Conservation (phyloP, 495 filamentous ascomycete genomes). For the Daldinia childiae region DNA sequence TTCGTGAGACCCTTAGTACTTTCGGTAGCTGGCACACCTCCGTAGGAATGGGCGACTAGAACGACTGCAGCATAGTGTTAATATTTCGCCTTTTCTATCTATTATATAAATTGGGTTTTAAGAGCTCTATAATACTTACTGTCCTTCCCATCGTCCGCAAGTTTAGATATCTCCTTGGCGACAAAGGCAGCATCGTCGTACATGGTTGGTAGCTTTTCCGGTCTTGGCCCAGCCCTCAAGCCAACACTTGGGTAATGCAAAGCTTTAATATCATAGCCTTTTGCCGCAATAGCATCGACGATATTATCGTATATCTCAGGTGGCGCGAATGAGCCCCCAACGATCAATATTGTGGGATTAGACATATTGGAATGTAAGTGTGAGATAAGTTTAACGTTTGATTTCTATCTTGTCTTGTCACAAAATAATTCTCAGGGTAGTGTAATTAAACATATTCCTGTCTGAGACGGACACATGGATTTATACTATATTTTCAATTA, state of each 20-base stretch:
- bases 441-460: not conserved
- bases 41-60: constrained; percentile 50
- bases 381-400: not conserved
- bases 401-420: not conserved
- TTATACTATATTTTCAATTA: too few species aligned
- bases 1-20: constrained; percentile 53
- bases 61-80: constrained; percentile 35
- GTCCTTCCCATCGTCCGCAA: constrained; percentile 50
- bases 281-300: constrained; percentile 31
- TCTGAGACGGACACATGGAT: too few species aligned
- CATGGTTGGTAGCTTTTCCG: constrained; percentile 29
- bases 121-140: constrained; percentile 4
- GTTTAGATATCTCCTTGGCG: constrained; percentile 30
- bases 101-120: not conserved
- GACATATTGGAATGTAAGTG: constrained; percentile 29
- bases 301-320: constrained; percentile 46
- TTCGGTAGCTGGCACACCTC: constrained; percentile 47
- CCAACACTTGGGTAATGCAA: constrained; percentile 34
- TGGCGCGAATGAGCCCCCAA: constrained; percentile 53
- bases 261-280: constrained; percentile 44
- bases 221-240: constrained; percentile 9
- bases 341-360: constrained; percentile 52
- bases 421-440: not conserved
- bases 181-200: constrained; percentile 47
- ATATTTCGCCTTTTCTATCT: not conserved